These are phyloP conservation scores for Peronospora destructor DNA, from an alignment of 352 stramenopile species.

Conservation along the genomic window DNA sequence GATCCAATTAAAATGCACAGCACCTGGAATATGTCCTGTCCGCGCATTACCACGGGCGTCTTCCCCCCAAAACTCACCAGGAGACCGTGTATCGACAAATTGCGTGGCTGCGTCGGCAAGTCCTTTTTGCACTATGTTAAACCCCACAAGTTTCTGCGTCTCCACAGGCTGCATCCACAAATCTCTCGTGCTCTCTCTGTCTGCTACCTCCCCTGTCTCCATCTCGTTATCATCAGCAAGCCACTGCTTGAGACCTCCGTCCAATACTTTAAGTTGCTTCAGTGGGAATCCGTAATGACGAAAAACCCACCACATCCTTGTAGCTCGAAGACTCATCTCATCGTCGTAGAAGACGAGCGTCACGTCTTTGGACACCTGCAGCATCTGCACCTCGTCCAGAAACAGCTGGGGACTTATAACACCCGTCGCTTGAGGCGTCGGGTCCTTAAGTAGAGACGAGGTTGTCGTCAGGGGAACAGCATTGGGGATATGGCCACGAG, in stretches of 20 bases:
- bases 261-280: conserved; percentile 69
- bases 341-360: conserved; percentile 81
- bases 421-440: conserved; percentile 34
- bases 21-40: conserved; percentile 52
- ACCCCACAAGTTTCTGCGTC: conserved; percentile 21
- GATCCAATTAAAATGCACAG: conserved; percentile 70
- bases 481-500: conserved; percentile 43
- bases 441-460: conserved; percentile 46
- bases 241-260: conserved; percentile 72
- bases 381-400: conserved; percentile 30
- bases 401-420: conserved; percentile 44
- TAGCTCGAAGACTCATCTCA: conserved; percentile 55
- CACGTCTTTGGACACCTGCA: conserved; percentile 40
- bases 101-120: conserved; percentile 24
- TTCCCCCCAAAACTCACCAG: conserved; percentile 27
- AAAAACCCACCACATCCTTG: conserved; percentile 76
- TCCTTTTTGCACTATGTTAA: conserved; percentile 26
- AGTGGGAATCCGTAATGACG: conserved; percentile 66
- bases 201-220: conserved; percentile 23
- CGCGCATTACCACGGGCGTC: conserved; percentile 29
- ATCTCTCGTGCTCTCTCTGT: conserved; percentile 1
- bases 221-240: conserved; percentile 38
- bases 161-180: conserved; percentile 17
- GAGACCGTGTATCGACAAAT: conserved; percentile 31
- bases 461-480: conserved; percentile 39